Conservation (phyloP, 495 filamentous ascomycete genomes). For the Hypoxylon crocopeplum region DNA sequence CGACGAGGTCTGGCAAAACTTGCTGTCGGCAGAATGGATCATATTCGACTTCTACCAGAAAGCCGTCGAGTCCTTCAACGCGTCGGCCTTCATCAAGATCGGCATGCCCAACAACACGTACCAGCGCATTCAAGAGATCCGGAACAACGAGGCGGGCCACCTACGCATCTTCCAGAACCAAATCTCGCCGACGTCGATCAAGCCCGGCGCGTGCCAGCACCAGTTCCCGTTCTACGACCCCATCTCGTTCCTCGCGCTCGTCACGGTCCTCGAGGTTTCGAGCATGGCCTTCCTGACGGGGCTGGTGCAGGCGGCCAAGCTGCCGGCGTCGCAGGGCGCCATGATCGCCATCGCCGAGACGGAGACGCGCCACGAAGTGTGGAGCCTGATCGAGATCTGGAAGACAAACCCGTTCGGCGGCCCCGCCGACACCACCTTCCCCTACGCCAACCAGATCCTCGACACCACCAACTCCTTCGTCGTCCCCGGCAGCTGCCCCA, state of each 20-base stretch:
- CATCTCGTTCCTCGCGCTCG: conserved; percentile 49
- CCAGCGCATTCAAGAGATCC: conserved; percentile 58
- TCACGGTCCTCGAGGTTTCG: conserved; percentile 58
- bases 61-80: conserved; percentile 55
- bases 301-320: conserved; percentile 52
- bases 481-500: conserved; percentile 56
- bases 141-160: conserved; percentile 64
- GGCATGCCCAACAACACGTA: conserved; percentile 56
- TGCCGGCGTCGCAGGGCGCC: conserved; percentile 47
- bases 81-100: conserved; percentile 46
- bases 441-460: conserved; percentile 62
- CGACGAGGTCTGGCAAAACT: conserved; percentile 60
- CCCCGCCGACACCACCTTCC: conserved; percentile 58
- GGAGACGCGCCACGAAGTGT: conserved; percentile 58
- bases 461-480: conserved; percentile 58
- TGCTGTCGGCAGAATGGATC: conserved; percentile 61
- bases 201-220: conserved; percentile 60
- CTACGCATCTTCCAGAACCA: conserved; percentile 61
- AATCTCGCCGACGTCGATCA: conserved; percentile 59
- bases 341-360: conserved; percentile 57
- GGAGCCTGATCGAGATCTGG: conserved; percentile 61
- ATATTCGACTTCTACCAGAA: conserved; percentile 63
- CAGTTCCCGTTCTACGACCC: conserved; percentile 50
- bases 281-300: conserved; percentile 63
- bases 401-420: conserved; percentile 56